Percentiles rank a stretch among this genome's conserved stretches.
These are phyloP conservation scores for Microbotryum silenes-acaulis DNA, from an alignment of 1,284 basidiomycete genomes.

Conservation along the genomic window DNA sequence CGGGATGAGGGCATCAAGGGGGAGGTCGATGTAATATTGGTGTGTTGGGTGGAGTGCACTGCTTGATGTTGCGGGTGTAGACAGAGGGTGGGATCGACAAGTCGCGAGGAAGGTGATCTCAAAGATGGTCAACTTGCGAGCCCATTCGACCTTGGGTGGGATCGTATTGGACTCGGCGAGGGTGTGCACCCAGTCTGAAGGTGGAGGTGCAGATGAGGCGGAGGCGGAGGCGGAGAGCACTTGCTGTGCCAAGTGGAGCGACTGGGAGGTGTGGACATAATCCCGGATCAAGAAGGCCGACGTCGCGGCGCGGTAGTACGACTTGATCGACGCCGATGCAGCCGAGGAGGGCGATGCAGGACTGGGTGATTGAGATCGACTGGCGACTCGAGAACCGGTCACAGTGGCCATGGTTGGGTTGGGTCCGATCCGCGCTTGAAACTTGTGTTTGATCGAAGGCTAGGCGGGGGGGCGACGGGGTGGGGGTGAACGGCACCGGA, in stretches of 20 bases:
- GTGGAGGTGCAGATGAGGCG: not conserved
- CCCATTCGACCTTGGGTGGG: not conserved
- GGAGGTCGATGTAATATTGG: no score
- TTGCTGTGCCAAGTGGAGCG: conserved; percentile 4
- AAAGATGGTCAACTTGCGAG: conserved; percentile 21
- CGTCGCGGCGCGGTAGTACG: conserved; percentile 17
- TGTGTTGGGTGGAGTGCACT: conserved; percentile 5
- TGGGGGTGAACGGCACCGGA: no score
- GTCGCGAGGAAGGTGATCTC: conserved; percentile 29
- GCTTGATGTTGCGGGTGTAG: not conserved
- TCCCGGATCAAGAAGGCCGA: conserved; percentile 27
- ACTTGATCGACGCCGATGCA: no score
- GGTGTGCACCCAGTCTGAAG: conserved; percentile 8
- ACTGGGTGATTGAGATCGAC: no score
- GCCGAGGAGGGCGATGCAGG: no score
- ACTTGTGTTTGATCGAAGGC: no score
- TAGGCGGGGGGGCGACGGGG: no score
- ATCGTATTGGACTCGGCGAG: not conserved
- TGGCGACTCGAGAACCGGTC: no score
- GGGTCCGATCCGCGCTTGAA: no score
- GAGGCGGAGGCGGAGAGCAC: not conserved
- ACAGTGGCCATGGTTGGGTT: no score
- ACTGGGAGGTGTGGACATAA: conserved; percentile 11
- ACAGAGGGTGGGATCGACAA: conserved; percentile 4
- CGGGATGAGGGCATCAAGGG: not conserved